Percentiles rank a stretch among this genome's conserved stretches.
Conservation (phyloP, 257 asterid species). For the Ehretia macrophylla region DNA sequence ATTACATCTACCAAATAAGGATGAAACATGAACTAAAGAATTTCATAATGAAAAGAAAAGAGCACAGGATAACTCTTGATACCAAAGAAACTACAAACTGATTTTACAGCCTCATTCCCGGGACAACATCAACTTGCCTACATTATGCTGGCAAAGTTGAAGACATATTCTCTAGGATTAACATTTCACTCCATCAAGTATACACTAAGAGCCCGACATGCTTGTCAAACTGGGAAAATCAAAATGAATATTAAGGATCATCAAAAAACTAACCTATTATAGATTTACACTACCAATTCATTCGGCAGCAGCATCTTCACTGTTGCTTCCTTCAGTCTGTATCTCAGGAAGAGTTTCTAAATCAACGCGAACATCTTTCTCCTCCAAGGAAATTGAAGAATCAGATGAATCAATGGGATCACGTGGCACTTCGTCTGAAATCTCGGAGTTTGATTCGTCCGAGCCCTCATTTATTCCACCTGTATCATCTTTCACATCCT, state of each 20-base stretch:
- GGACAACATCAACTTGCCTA: constrained; percentile 25
- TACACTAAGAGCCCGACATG: constrained; percentile 11
- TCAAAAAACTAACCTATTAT: constrained; percentile 7
- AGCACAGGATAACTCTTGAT: neutral
- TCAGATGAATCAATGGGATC: constrained; percentile 61
- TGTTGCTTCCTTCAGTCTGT: constrained; percentile 55
- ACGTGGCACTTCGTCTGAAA: constrained; percentile 39
- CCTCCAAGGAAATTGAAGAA: constrained; percentile 42
- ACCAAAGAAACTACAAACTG: constrained; percentile 12
- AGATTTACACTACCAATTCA: constrained; percentile 27
- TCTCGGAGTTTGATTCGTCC: constrained; percentile 29
- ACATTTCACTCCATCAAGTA: constrained; percentile 22
- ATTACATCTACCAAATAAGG: neutral
- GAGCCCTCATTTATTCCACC: constrained; percentile 22
- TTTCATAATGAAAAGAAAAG: constrained; percentile 10
- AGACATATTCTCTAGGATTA: constrained; percentile 18
- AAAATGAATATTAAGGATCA: constrained; percentile 8
- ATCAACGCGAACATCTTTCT: constrained; percentile 48
- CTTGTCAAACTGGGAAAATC: constrained; percentile 11
- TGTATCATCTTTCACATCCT: constrained; percentile 30
- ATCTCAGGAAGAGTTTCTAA: constrained; percentile 63
- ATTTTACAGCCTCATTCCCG: constrained; percentile 18
- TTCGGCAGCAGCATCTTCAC: constrained; percentile 67
- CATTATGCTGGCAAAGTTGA: constrained; percentile 28
- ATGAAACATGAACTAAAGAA: neutral